Evolutionary conservation across 345 rosid species (phyloP).

Genomic region (Kandelia obovata): DNA sequence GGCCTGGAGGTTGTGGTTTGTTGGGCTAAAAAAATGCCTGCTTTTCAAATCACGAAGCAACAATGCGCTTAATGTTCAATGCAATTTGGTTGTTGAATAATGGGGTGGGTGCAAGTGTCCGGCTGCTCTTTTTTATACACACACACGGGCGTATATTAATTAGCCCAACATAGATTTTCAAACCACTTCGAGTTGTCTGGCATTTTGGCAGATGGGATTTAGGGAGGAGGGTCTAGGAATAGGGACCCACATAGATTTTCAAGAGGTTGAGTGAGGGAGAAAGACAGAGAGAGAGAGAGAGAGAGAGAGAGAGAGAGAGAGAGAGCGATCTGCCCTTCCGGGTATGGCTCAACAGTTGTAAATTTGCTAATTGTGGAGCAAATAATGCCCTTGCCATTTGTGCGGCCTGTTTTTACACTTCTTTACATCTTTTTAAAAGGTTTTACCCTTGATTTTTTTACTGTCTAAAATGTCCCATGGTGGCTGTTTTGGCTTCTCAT

Average conservation of each 20-base stretch:
- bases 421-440: no score
- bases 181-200: no score
- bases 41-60: background rate
- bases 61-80: background rate
- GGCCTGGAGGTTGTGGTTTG: background rate
- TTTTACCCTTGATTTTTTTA: background rate
- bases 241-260: background rate
- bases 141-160: no score
- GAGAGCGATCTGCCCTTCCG: background rate
- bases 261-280: background rate
- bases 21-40: background rate
- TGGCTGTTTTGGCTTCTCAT: background rate
- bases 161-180: no score
- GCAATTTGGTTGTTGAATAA: background rate
- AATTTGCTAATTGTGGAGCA: background rate
- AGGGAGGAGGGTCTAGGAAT: background rate
- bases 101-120: background rate
- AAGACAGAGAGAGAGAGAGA: background rate
- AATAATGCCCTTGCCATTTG: background rate
- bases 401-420: background rate
- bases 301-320: background rate
- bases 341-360: background rate
- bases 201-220: background rate
- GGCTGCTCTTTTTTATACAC: background rate
- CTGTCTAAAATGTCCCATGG: background rate